Base-by-base conservation (phyloP, 371 early-diverging fungal species). In the Haplosporangium sp. region DNA sequence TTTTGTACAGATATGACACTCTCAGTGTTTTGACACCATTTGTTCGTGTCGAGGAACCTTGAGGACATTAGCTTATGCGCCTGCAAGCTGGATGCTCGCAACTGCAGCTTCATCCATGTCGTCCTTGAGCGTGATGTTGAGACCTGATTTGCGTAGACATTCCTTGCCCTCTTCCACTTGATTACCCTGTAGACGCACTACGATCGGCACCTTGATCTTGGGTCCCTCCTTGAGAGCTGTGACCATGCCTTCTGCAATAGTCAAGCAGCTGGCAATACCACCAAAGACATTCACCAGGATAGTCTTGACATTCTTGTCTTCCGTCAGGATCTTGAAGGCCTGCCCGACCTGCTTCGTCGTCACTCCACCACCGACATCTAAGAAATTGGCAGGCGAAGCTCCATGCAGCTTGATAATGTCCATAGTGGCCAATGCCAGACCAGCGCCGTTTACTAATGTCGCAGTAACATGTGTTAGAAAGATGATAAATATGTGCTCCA, bases 251-350 rank as follows among this genome's bases (percentile, higher is more conserved):
- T 88, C 83, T 14, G 91, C 91, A 76, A 91, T 89, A n/a, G 89
- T 83, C 76, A 89, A 86, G 76, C 91, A 91, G 60, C 87, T 84
- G 83, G 90, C 89, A 79, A 91, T 91, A 42, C 90, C 91, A 8
- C 90, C 91, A 74, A 91, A 91, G 67, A 91, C 89, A 82, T 91
- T 91, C 59, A 91, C 90, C 53, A 91, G 83, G 59, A 91, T 91
- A 56, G 90, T 88, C 55, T 88, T 85, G 11, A 89, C 87, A 61
- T 80, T 82, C 48, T 89, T 85, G 80, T 91, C 91, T 13, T 88
- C 86, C 40, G 82, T 77, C 69, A 91, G 85, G 64, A 91, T 89
- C 76, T 89, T 90, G 86, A 91, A 91, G 2, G 91, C 91, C 64
- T 87, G 89, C 10, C 86, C 83, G 55, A 91, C 89, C 72, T 89